Evolutionary conservation across 2,329 filamentous ascomycete genomes (phyloP).

Genomic region (Verticillium nubilum): DNA sequence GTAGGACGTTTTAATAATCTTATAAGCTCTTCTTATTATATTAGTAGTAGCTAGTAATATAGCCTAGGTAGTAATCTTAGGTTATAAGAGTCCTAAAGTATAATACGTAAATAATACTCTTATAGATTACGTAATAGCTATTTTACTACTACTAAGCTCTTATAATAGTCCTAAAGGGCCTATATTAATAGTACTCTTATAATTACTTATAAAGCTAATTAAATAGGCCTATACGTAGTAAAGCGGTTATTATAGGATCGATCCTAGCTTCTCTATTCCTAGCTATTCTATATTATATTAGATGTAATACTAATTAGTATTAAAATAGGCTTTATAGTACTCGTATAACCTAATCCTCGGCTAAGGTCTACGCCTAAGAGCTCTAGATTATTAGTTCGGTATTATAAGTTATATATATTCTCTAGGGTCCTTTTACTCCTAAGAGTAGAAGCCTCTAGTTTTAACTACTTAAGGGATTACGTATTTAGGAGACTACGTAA

Average conservation of each 20-base stretch:
- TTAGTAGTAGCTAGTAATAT: neutral
- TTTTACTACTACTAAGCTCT: neutral
- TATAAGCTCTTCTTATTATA: neutral
- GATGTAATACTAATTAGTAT: neutral
- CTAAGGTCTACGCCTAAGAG: too few relatives aligned
- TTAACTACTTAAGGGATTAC: too few relatives aligned
- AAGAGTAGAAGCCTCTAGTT: too few relatives aligned
- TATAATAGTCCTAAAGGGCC: neutral
- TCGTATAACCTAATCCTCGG: too few relatives aligned
- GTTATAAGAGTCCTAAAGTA: too few relatives aligned
- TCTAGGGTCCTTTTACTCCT: too few relatives aligned
- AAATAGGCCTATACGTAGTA: neutral
- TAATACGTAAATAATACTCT: too few relatives aligned
- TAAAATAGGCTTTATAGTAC: too few relatives aligned
- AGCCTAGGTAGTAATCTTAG: neutral
- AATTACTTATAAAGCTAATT: neutral
- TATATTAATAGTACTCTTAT: neutral
- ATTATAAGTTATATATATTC: too few relatives aligned
- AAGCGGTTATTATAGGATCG: neutral
- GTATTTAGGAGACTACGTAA: too few relatives aligned
- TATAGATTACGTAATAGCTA: too few relatives aligned
- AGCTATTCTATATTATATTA: neutral
- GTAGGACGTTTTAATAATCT: neutral
- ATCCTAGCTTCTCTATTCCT: neutral
- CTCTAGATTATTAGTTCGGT: too few relatives aligned